Percentiles rank a stretch among this genome's conserved stretches.
These are phyloP conservation scores for Rhizophora apiculata DNA, from an alignment of 345 rosid species.

Conservation along the genomic window DNA sequence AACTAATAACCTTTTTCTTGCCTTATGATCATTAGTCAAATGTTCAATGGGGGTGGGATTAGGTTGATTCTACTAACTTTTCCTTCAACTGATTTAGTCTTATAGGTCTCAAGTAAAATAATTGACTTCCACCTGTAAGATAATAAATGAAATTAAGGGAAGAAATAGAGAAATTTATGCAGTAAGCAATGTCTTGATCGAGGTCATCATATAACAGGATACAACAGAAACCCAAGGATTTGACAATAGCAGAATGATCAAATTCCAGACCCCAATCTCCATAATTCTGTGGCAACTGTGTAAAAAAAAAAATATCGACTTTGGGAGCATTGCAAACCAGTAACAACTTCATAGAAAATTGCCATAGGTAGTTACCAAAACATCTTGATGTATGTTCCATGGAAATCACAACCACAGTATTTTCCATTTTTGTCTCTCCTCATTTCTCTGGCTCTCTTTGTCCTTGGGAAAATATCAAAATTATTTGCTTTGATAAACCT, in stretches of 20 bases:
- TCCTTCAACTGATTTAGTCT: conserved; percentile 5
- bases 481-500: background rate
- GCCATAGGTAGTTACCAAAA: too few relatives aligned
- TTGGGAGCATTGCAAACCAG: too few relatives aligned
- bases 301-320: too few relatives aligned
- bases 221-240: too few relatives aligned
- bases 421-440: background rate
- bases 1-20: conserved; percentile 12
- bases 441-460: background rate
- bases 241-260: too few relatives aligned
- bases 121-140: background rate
- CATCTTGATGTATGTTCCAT: background rate
- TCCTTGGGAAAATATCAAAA: background rate
- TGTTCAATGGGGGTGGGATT: background rate
- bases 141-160: background rate
- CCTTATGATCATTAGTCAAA: conserved; percentile 8
- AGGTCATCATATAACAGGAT: too few relatives aligned
- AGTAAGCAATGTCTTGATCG: too few relatives aligned
- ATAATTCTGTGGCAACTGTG: too few relatives aligned
- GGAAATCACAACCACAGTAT: background rate
- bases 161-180: too few relatives aligned
- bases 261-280: too few relatives aligned
- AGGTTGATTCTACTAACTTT: conserved; percentile 5
- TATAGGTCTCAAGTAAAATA: background rate
- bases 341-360: too few relatives aligned